Evolutionary conservation across 495 filamentous ascomycete genomes (phyloP), one percentile per base, ranked within the genome.

Genomic region (Neurospora discreta): DNA sequence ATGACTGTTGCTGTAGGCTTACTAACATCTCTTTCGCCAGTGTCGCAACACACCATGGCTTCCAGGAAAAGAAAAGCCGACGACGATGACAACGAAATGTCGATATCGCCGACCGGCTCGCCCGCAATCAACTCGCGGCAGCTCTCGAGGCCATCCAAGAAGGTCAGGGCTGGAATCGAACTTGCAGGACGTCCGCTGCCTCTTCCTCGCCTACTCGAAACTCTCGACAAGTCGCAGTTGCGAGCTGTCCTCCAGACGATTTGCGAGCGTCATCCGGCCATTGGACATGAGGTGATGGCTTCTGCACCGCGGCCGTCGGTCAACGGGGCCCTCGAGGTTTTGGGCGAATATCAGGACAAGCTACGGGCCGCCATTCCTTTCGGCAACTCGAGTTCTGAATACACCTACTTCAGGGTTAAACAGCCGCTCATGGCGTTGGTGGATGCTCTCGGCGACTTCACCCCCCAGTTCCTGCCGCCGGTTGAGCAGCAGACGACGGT

Each of bases 391-490:
- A 90, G 88, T 71, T 95, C 93, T 33, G 96, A 98, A 74, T 99
- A 99, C 82, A 89, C 93, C 30, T 98, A 97, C 78, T 96, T 97
- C 80, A 90, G 95, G 77, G 94, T 98, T 39, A 90, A 90, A 68
- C 91, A 94, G 74, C 88, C 90, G 44, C 87, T 99, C 3, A 82
- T 87, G 38, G 89, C 91, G 30, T 89, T 99, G 41, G 86, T 97
- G 69, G 93, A 98, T 72, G 93, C 95, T 65, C 85, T 99, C 70
- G 89, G 89, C 76, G 95, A 99, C 76, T 99, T 94, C 78, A 97
- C 93, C 4, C 93, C 93, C 11, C 93, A 97, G 79, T 99, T 95
- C 76, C 89, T 99, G 5, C 96, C 95, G 13, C 95, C 95, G 0
- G 90, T 92, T 74, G 95, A 99, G 80, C 81, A 89, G 5, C 95